These are phyloP conservation scores for Ceratocystis variospora DNA, from an alignment of 2,329 filamentous ascomycete genomes.

Conservation along the genomic window DNA sequence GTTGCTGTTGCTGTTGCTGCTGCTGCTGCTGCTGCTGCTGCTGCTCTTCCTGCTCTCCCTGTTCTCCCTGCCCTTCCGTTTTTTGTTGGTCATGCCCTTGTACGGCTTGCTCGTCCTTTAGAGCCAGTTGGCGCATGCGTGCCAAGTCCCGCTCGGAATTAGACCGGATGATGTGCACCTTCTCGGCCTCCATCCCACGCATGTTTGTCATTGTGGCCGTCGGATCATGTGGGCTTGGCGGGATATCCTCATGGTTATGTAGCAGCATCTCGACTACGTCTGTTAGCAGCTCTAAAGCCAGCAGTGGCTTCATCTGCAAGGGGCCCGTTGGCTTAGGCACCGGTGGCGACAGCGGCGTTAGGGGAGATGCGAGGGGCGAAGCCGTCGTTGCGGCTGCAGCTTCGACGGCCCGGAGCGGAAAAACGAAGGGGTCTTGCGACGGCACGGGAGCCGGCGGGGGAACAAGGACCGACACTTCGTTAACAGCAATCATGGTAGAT, in stretches of 20 bases:
- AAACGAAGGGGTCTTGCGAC: conserved; percentile 28
- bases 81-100: conserved; percentile 9
- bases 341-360: conserved; percentile 22
- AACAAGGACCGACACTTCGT: conserved; percentile 21
- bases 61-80: conserved; percentile 5
- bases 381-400: not conserved
- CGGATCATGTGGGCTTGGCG: conserved; percentile 56
- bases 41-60: not conserved
- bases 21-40: not conserved
- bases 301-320: conserved; percentile 49
- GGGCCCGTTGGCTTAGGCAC: conserved; percentile 23
- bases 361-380: conserved; percentile 21
- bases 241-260: conserved; percentile 60
- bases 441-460: conserved; percentile 34
- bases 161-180: conserved; percentile 44
- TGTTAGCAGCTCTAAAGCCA: conserved; percentile 68
- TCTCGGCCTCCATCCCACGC: conserved; percentile 48
- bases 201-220: conserved; percentile 52
- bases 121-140: conserved; percentile 32
- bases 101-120: conserved; percentile 23
- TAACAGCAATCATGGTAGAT: not conserved
- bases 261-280: conserved; percentile 58
- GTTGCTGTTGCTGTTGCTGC: too few relatives aligned
- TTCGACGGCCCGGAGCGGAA: conserved; percentile 14
- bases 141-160: conserved; percentile 42